Base-by-base conservation (phyloP, 345 rosid genomes). In the Populus euphratica region DNA sequence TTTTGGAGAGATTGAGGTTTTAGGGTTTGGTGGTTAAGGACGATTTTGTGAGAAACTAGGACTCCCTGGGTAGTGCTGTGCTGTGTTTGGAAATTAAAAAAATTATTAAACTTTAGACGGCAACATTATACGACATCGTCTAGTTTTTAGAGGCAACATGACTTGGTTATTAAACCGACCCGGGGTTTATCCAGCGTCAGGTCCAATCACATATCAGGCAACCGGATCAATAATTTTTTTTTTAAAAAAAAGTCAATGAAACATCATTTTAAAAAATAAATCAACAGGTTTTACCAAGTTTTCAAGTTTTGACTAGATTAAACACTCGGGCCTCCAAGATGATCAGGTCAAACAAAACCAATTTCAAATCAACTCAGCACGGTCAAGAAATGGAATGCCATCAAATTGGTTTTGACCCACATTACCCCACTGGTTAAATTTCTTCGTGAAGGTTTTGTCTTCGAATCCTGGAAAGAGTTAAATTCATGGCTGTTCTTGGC, bases 1-100 rank as follows among this genome's bases (percentile, higher is more conserved):
- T 36, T 33, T 50, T 68, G 73, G 18, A 76, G 65, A 68, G 38
- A 54, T 52, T 67, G 63, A 76, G 43, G 33, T n/a, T 49, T 33
- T n/a, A 70, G 74, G 75, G 62, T 21, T 56, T 29, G 4, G 14
- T 14, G 1, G 16, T 18, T 33, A 14, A 13, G 17, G 49, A 8
- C 39, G 13, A 63, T 23, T 18, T 35, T 36, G 23, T 20, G 56
- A 10, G 16, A 2, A 74, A 52, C 4, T 6, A 59, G 29, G 63
- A 59, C 27, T 59, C 63, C 14, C 29, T 20, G 23, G 1, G 59
- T 52, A 1, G 21, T 52, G 59, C 63, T 20, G 59, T 6, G 59
- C 63, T n/a, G 63, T 10, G 63, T n/a, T 59, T 56, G 27, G 63
- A n/a, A 59, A n/a, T 21, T 59, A 5, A 29, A 10, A n/a, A 59